These are phyloP conservation scores for Boletus rubescentipes DNA, from an alignment of 768 basidiomycete genomes.

Conservation along the genomic window DNA sequence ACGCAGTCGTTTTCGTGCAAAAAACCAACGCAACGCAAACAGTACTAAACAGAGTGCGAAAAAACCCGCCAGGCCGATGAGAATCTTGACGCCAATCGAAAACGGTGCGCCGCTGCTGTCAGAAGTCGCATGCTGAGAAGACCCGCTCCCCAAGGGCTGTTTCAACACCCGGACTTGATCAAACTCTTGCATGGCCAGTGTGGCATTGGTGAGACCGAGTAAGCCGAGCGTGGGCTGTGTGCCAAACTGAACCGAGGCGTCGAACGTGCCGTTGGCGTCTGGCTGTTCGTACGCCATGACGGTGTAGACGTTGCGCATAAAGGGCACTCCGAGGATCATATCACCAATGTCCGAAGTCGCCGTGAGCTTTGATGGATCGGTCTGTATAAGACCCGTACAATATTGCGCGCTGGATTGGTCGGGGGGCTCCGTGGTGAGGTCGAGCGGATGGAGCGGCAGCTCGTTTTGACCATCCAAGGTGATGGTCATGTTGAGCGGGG, in stretches of 20 bases:
- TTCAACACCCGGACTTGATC: conserved; percentile 65
- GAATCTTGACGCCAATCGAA: conserved; percentile 60
- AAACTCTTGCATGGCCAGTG: conserved; percentile 65
- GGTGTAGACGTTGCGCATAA: conserved; percentile 73
- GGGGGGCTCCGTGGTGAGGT: conserved; percentile 55
- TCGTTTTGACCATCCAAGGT: conserved; percentile 57
- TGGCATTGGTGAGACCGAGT: conserved; percentile 59
- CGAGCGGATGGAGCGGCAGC: conserved; percentile 71
- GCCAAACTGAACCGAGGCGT: conserved; percentile 21
- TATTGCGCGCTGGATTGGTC: conserved; percentile 39
- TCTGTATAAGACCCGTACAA: conserved; percentile 71
- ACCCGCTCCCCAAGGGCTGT: conserved; percentile 45
- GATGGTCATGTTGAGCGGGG: conserved; percentile 70
- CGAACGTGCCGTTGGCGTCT: conserved; percentile 44
- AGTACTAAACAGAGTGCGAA: conserved; percentile 53
- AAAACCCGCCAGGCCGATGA: conserved; percentile 59
- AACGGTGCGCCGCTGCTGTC: conserved; percentile 38
- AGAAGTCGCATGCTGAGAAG: conserved; percentile 9
- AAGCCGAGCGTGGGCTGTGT: conserved; percentile 55
- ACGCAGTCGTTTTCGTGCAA: conserved; percentile 40
- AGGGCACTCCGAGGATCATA: conserved; percentile 78
- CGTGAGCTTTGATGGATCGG: conserved; percentile 44
- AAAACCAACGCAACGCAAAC: conserved; percentile 55
- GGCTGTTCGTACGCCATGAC: conserved; percentile 69
- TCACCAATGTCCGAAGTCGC: conserved; percentile 48